Evolutionary conservation across 768 basidiomycete genomes (phyloP).

Genomic region (Phylloporus sp.): DNA sequence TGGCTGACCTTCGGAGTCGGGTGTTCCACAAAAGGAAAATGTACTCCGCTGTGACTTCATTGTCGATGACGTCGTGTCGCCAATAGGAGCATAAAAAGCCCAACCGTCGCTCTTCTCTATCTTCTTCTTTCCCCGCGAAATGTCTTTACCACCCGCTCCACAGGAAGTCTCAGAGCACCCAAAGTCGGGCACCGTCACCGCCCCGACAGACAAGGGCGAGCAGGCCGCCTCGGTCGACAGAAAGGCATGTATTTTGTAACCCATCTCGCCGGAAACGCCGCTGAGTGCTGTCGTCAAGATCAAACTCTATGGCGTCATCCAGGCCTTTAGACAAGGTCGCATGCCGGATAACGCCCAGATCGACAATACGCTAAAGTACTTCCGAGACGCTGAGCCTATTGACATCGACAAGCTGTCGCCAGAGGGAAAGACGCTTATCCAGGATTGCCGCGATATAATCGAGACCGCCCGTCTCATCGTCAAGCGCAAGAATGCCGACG

Average conservation of each 20-base stretch:
- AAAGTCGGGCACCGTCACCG: conserved; percentile 53
- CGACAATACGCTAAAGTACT: conserved; percentile 64
- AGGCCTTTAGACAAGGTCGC: conserved; percentile 75
- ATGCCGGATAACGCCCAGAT: conserved; percentile 81
- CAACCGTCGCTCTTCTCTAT: not conserved
- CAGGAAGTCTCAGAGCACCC: conserved; percentile 63
- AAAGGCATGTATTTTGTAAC: conserved; percentile 41
- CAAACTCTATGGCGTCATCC: conserved; percentile 72
- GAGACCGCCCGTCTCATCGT: conserved; percentile 68
- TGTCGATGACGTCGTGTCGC: conserved; percentile 12
- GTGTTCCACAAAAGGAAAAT: conserved; percentile 7
- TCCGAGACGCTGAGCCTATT: conserved; percentile 55
- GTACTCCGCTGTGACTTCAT: not conserved
- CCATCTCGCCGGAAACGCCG: not conserved
- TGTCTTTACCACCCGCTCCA: conserved; percentile 62
- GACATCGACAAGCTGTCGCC: conserved; percentile 62
- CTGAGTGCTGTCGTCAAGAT: conserved; percentile 36
- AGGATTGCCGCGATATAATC: conserved; percentile 76
- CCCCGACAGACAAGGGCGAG: conserved; percentile 53
- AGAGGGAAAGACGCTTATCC: conserved; percentile 71
- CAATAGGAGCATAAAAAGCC: conserved; percentile 12
- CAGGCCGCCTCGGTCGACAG: conserved; percentile 76
- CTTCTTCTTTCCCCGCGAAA: conserved; percentile 27
- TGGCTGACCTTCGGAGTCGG: not conserved
- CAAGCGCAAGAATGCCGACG: conserved; percentile 82